Base-by-base conservation (phyloP, 768 basidiomycete genomes). In the Tephrocybe sp. region DNA sequence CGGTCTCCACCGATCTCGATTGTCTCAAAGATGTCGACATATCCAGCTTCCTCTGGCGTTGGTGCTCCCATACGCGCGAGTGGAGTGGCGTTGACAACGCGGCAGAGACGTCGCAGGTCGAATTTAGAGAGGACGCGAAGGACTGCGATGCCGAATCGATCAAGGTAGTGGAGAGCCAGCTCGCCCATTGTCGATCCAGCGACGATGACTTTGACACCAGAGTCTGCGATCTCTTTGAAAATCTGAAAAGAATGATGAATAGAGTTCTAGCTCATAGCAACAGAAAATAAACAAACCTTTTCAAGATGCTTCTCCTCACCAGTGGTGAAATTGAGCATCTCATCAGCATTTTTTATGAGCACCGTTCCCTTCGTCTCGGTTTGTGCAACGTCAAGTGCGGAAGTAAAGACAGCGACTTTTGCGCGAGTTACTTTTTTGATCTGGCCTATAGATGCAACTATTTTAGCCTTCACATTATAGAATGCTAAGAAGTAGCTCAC, bases 281-380 rank as follows among this genome's bases (percentile, higher is more conserved):
- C 32, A 14, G 19, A 20, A 30, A 43, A 19, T n/a, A 14, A 7
- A 47, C 54, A 19, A 26, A 84, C 87, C 76, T 90, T 94, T 77
- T 98, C 95, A 45, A 97, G 77, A 62, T 98, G 94, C 68, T 95
- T 87, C 71, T 99, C 97, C 70, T 99, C 97, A 14, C 93, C 97
- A 3, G 82, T 77, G 0, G 95, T 94, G 63, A 99, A 99, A 73
- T 97, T 94, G 57, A 99, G 79, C 84, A 99, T 90, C 66, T 99
- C 96, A 40, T 96, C 87, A 8, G 94, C 92, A 65, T 83, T 98
- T 67, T 94, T 92, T 60, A 99, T 80, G 41, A 99, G 78, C 10
- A 98, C 97, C 7, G 97, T 99, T 45, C 97, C 97, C 68, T 99
- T 99, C 14, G 97, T 99, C 70, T 99, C 97, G 5, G 97, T 98